Conservation (phyloP, 768 basidiomycete species). For the Fomitopsis serialis region DNA sequence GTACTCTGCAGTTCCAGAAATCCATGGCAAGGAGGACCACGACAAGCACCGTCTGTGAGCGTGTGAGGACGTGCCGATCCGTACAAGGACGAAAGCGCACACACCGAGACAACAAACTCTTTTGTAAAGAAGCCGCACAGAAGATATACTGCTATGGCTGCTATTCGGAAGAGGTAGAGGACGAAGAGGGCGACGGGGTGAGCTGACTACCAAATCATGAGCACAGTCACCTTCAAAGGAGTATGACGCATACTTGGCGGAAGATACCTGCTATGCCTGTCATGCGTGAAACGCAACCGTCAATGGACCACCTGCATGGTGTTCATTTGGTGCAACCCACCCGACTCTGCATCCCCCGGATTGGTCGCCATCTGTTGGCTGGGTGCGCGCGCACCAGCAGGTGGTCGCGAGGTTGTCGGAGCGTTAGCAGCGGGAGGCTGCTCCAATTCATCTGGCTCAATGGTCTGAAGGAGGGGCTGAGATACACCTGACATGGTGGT, state of each 20-base stretch:
- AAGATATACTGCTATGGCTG: conserved; percentile 89
- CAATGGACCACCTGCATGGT: too few species aligned
- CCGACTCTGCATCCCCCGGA: conserved; percentile 70
- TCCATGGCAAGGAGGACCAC: conserved; percentile 95
- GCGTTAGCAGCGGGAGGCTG: conserved; percentile 27
- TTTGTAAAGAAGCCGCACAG: conserved; percentile 87
- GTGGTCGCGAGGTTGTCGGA: conserved; percentile 20
- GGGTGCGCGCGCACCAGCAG: conserved; percentile 38
- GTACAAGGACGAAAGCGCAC: conserved; percentile 23
- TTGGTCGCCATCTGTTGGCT: conserved; percentile 43
- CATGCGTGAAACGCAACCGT: too few species aligned
- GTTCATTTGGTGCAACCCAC: conserved; percentile 41
- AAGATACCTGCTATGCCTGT: conserved; percentile 63
- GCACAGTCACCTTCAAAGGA: neutral
- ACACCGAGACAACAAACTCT: conserved; percentile 89
- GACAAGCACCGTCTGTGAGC: conserved; percentile 72
- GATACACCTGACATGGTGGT: conserved; percentile 44
- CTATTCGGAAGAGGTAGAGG: conserved; percentile 81
- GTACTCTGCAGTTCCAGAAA: conserved; percentile 95
- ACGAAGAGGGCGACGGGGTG: conserved; percentile 83
- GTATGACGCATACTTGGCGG: conserved; percentile 48
- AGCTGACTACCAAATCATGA: conserved; percentile 48
- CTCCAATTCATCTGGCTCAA: conserved; percentile 77
- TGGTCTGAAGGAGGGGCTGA: conserved; percentile 67
- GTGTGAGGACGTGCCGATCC: neutral